Conservation (phyloP, 2,329 filamentous ascomycete species). For the Penicillium sp. region DNA sequence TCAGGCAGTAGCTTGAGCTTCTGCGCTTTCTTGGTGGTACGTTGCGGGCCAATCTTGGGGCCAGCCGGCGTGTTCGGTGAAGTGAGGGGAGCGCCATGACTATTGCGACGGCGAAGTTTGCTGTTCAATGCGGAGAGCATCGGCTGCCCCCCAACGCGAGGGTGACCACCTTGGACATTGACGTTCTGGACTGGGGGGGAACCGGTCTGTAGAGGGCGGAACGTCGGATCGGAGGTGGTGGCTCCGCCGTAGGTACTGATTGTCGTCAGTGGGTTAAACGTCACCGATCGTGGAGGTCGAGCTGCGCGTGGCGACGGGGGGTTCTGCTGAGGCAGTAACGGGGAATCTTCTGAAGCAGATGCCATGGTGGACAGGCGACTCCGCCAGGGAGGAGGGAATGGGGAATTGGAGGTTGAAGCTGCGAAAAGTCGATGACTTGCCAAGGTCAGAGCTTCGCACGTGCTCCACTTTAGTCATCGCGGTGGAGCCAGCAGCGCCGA, state of each 20-base stretch:
- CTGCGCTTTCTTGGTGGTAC: conserved; percentile 93
- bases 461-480: conserved; percentile 30
- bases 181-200: conserved; percentile 41
- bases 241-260: conserved; percentile 49
- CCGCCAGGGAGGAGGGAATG: conserved; percentile 19
- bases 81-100: conserved; percentile 66
- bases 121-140: conserved; percentile 82
- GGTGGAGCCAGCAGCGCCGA: background rate
- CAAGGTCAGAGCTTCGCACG: conserved; percentile 25
- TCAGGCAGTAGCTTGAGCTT: conserved; percentile 97
- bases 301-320: conserved; percentile 42
- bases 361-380: conserved; percentile 34
- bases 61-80: conserved; percentile 45
- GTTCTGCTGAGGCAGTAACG: conserved; percentile 44
- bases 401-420: conserved; percentile 16
- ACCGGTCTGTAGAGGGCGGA: conserved; percentile 46
- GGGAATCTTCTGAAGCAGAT: conserved; percentile 46
- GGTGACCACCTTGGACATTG: conserved; percentile 30
- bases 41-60: conserved; percentile 86
- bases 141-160: conserved; percentile 51
- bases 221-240: conserved; percentile 45
- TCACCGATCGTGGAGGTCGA: conserved; percentile 49
- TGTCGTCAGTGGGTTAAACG: conserved; percentile 53
- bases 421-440: conserved; percentile 17
- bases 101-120: conserved; percentile 85